Percentiles rank a stretch among this genome's conserved stretches.
Conservation (phyloP, 2,329 filamentous ascomycete genomes). For the Cadophora sp. region DNA sequence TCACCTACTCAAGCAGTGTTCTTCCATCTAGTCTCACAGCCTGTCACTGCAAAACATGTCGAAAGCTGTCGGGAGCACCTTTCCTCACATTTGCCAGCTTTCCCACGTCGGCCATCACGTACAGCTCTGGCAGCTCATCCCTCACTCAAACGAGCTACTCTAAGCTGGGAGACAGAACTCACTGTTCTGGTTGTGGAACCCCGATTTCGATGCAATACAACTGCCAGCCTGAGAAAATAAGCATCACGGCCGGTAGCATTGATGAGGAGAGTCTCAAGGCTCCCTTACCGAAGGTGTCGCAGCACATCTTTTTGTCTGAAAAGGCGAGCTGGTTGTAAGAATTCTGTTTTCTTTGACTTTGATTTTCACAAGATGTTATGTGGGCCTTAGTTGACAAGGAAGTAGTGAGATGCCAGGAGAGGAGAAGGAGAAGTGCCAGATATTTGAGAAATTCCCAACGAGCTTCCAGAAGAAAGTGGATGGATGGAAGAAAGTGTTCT, state of each 20-base stretch:
- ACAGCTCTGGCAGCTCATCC: conserved; percentile 42
- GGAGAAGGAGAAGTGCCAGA: conserved; percentile 42
- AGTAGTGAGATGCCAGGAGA: conserved; percentile 44
- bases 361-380: not conserved
- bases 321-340: conserved; percentile 43
- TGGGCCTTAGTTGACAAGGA: not conserved
- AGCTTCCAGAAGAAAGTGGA: conserved; percentile 38
- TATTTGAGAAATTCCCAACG: conserved; percentile 38
- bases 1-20: conserved; percentile 49
- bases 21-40: conserved; percentile 47
- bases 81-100: conserved; percentile 53
- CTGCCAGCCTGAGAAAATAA: conserved; percentile 42
- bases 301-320: conserved; percentile 51
- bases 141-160: conserved; percentile 47
- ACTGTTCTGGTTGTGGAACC: conserved; percentile 54
- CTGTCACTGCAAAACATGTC: conserved; percentile 57
- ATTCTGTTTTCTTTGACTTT: not conserved
- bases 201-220: conserved; percentile 52
- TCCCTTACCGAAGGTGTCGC: conserved; percentile 40
- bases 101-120: conserved; percentile 45
- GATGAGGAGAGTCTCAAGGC: conserved; percentile 48
- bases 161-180: conserved; percentile 49
- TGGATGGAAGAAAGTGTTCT: conserved; percentile 35
- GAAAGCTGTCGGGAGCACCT: conserved; percentile 53
- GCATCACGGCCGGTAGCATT: conserved; percentile 50